A percentile compares a stretch with the other conserved stretches of the same genome.
phyloP scores from a whole-genome alignment of 129 eudicot species.

The Mikania micrantha region DNA sequence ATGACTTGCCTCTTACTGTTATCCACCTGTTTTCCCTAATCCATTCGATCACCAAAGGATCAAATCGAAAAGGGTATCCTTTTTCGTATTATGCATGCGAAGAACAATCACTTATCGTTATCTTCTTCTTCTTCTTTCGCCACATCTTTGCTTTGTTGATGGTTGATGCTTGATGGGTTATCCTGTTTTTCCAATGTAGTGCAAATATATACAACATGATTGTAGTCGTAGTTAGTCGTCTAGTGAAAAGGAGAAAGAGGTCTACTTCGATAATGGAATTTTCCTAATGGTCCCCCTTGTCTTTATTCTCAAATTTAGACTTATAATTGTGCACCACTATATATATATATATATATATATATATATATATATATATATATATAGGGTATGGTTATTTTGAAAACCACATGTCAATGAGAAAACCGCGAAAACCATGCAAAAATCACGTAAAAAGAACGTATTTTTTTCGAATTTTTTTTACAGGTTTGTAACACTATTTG shows the following conservation, averaged over 20 bases:
- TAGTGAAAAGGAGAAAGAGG: conserved; percentile 16
- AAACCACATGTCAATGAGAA: too few species aligned
- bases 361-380: too few species aligned
- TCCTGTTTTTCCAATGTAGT: conserved; percentile 1
- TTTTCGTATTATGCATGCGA: not conserved
- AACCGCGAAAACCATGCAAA: too few species aligned
- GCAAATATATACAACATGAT: conserved; percentile 10
- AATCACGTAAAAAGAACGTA: too few species aligned
- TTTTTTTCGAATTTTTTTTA: too few species aligned
- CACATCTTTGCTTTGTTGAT: conserved; percentile 21
- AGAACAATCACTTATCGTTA: not conserved
- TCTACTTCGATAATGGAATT: conserved; percentile 32
- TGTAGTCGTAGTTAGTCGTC: conserved; percentile 12
- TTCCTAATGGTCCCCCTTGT: conserved; percentile 45
- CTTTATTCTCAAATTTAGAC: conserved; percentile 37
- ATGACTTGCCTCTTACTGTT: conserved; percentile 68
- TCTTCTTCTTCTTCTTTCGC: conserved; percentile 50
- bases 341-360: conserved; percentile 23
- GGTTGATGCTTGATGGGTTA: conserved; percentile 20
- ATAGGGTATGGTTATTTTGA: too few species aligned
- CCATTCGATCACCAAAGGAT: conserved; percentile 24
- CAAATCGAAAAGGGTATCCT: conserved; percentile 6
- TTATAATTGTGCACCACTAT: conserved; percentile 32
- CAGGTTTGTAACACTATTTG: too few species aligned
- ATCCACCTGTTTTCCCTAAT: conserved; percentile 12